phyloP scores from a whole-genome alignment of 257 asterid species.

The Solanum megistacrolobum region DNA sequence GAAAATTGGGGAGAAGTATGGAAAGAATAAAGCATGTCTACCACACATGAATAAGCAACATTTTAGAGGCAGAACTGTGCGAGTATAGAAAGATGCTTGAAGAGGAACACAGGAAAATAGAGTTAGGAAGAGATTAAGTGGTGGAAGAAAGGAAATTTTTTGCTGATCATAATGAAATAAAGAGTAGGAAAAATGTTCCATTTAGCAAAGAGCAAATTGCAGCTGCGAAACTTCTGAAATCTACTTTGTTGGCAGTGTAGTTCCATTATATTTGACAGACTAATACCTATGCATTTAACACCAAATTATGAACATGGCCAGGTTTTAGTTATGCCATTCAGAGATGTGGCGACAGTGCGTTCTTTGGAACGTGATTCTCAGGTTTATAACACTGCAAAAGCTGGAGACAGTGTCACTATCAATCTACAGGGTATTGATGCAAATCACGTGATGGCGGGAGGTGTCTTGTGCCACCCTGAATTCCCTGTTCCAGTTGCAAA shows the following conservation, averaged over 20 bases:
- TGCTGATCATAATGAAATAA: neutral
- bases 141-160: neutral
- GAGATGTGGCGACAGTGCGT: conserved; percentile 56
- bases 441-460: conserved; percentile 58
- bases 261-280: neutral
- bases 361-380: conserved; percentile 61
- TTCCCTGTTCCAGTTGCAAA: conserved; percentile 66
- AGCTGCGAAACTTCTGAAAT: neutral
- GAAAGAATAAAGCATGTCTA: neutral
- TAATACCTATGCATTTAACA: neutral
- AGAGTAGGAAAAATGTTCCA: neutral
- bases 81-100: neutral
- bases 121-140: neutral
- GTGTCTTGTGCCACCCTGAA: conserved; percentile 88
- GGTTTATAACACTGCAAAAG: conserved; percentile 60
- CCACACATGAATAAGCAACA: neutral
- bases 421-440: conserved; percentile 69
- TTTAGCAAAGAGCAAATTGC: neutral
- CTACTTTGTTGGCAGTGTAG: neutral
- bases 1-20: neutral
- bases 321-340: conserved; percentile 86
- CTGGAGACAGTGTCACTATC: conserved; percentile 84
- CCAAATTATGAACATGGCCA: conserved; percentile 3
- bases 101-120: neutral
- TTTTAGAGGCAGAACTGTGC: neutral